Evolutionary conservation across 805 yeast species (phyloP).

Genomic region (Scheffersomyces amazonensis): DNA sequence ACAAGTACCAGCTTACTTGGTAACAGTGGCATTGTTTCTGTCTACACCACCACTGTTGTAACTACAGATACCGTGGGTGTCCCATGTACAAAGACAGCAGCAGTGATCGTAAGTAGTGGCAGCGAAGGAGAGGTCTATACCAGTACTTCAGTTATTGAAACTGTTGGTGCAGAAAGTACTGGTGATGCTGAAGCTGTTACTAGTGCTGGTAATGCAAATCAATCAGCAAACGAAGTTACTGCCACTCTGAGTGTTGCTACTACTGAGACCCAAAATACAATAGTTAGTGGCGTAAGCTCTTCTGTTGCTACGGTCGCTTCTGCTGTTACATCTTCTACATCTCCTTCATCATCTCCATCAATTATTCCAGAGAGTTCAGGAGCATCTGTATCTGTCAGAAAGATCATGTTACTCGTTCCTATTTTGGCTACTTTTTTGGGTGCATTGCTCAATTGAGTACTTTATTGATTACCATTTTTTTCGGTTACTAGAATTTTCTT

Average conservation of each 20-base stretch:
- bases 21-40: no score
- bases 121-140: slow-evolving; percentile 5
- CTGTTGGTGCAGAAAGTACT: not conserved
- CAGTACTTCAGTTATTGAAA: not conserved
- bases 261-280: slow-evolving; percentile 2
- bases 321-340: not conserved
- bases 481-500: no score
- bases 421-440: no score
- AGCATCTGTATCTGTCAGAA: no score
- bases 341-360: no score
- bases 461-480: no score
- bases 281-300: not conserved
- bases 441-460: no score
- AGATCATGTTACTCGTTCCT: no score
- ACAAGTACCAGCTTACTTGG: no score
- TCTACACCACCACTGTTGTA: slow-evolving; percentile 6
- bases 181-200: not conserved
- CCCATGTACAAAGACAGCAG: slow-evolving; percentile 6
- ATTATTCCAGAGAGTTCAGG: no score
- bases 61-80: slow-evolving; percentile 9
- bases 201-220: not conserved
- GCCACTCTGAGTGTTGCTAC: slow-evolving; percentile 5
- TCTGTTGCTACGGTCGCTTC: not conserved
- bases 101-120: slow-evolving; percentile 3
- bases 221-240: slow-evolving; percentile 4